Conservation (phyloP, 192 early-diverging fungal species). For the Mortierella alpina region DNA sequence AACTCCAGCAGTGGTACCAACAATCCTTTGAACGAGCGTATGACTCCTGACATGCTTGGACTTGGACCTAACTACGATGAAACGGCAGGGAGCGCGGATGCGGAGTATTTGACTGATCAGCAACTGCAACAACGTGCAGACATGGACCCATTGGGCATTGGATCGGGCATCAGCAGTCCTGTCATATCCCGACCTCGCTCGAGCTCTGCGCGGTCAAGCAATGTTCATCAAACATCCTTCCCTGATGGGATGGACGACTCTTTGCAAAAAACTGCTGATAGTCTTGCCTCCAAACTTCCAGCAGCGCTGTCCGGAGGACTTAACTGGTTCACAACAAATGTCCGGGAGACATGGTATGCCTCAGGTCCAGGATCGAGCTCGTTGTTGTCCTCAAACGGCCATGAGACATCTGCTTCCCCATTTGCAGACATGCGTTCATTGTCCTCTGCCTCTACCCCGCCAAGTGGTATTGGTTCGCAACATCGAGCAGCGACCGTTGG, state of each 20-base stretch:
- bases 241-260: constrained; percentile 10
- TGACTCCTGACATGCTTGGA: constrained; percentile 35
- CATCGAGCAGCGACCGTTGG: constrained; percentile 41
- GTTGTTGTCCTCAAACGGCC: background rate
- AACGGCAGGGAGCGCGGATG: constrained; percentile 4
- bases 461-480: background rate
- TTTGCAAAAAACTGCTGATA: constrained; percentile 40
- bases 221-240: background rate
- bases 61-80: constrained; percentile 24
- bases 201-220: background rate
- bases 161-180: background rate
- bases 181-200: constrained; percentile 4
- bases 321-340: constrained; percentile 42
- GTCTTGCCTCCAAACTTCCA: constrained; percentile 34
- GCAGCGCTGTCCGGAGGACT: constrained; percentile 42
- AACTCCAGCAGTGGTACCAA: background rate
- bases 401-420: constrained; percentile 1
- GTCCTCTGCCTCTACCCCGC: background rate
- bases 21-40: constrained; percentile 22
- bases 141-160: constrained; percentile 24
- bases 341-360: constrained; percentile 45
- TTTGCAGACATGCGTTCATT: constrained; percentile 30
- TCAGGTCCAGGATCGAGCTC: constrained; percentile 7
- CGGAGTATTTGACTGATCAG: background rate
- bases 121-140: background rate